Base-by-base conservation (phyloP, 352 stramenopile species). In the Phytophthora crassamura region DNA sequence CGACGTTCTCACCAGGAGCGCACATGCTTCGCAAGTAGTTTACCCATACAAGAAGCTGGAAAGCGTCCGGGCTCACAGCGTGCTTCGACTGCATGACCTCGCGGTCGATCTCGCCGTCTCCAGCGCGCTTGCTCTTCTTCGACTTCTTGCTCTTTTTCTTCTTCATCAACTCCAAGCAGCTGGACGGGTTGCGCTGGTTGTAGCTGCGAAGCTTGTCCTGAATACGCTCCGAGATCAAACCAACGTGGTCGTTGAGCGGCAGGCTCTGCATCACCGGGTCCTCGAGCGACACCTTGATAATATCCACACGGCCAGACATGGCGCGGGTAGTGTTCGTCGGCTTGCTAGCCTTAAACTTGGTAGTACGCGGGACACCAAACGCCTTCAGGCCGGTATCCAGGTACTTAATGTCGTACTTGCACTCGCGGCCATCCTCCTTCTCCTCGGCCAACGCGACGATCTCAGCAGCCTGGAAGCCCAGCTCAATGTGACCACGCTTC, bases 1-100 rank as follows among this genome's bases (percentile, higher is more conserved):
- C 98, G 6, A 99, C 98, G 39, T 98, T 97, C 76, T 99, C 98
- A 43, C 98, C 98, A 25, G 98, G 98, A 62, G 93, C 89, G 35
- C 86, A 96, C 75, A 99, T 90, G 59, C 97, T 98, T 45, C 93
- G 86, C 74, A 98, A 88, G 77, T 99, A 99, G 78, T 99, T 99
- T 16, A 98, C 89, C 86, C 96, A 99, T 51, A 99, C 89, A 34
- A 99, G 82, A 55, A 98, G 75, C 71, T 97, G 86, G 74, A 97
- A 97, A 57, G 84, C 87, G 48, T 94, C 83, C 6, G 88, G 74
- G 11, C 78, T 85, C 32, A 96, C 81, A 5, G 68, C 69, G 61
- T 94, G 84, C 69, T 94, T 93, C 14, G 81, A 72, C 72, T 89
- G 67, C 87, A 95, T 95, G 56, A 84, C 72, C 10, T 88, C 75